Evolutionary conservation across 23 red algal species (phyloP), one percentile per base, ranked within the genome.

Genomic region (Agarophyton chilense): DNA sequence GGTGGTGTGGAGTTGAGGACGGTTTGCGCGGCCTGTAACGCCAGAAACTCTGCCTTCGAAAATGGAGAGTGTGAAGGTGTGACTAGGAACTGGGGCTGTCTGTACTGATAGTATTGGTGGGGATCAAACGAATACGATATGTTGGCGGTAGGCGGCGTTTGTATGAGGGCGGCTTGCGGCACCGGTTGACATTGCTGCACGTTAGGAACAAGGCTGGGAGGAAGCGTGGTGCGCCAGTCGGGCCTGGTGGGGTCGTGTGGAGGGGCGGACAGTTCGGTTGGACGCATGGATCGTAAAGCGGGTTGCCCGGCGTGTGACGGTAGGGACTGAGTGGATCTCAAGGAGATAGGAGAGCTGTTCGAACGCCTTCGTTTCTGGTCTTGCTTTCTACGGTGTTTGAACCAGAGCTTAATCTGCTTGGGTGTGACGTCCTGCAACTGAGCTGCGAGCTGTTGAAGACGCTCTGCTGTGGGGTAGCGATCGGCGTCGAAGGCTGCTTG

Each of bases 361-460:
- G 70, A 29, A 64, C 73, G 73, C 25, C 75, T 90, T 50, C 86
- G 52, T 65, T 90, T 90, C 49, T 90, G 70, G 21, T 55, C 86
- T 33, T 90, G 86, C 73, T 90, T 90, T 66, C 86, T 90, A 44
- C 73, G 80, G 50, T 94, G 91, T 60, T 94, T 94, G 53, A 94
- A 85, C 91, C 91, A 94, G 10, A 94, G 74, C 61, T 80, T 94
- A 41, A 94, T 86, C 62, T 94, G 91, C 58, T 86, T 94, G 25
- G 74, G 72, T 14, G 77, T 92, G 64, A 92, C 91, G 24, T 50
- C 72, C 7, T 73, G 50, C 17, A 85, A 71, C 45, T 94, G 91
- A 65, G 82, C 35, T 25, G 68, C 73, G 11, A 90, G 52, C 26
- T 77, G 54, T 53, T 66, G 64, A 18, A 94, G 41, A 44, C 83